phyloP scores from a whole-genome alignment of 1,284 basidiomycete species.

The Agaricales sp. region DNA sequence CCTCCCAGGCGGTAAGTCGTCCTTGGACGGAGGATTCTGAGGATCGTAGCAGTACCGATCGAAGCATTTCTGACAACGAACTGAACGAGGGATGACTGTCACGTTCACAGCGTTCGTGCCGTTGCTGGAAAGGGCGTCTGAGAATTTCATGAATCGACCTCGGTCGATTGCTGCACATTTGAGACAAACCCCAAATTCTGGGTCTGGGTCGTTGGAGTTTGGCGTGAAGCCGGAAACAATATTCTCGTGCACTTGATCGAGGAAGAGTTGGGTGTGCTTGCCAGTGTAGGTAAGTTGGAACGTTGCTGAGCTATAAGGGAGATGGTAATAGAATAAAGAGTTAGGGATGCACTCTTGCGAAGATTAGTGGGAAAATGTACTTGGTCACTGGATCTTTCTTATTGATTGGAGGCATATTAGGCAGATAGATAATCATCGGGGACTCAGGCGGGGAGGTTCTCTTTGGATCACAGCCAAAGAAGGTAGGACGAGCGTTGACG shows the following conservation, averaged over 20 bases:
- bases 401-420: constrained; percentile 50
- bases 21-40: constrained; percentile 29
- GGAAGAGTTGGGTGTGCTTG: constrained; percentile 34
- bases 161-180: constrained; percentile 40
- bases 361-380: constrained; percentile 25
- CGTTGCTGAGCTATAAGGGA: constrained; percentile 30
- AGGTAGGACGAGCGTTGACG: constrained; percentile 58
- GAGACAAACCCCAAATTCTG: constrained; percentile 27
- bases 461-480: constrained; percentile 66
- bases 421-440: constrained; percentile 52
- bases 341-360: background rate
- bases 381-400: constrained; percentile 49
- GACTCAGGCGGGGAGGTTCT: constrained; percentile 37
- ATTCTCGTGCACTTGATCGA: constrained; percentile 42
- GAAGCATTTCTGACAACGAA: constrained; percentile 38
- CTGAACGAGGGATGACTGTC: constrained; percentile 26
- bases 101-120: constrained; percentile 15
- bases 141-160: too few species aligned
- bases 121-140: too few species aligned
- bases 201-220: constrained; percentile 24
- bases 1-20: constrained; percentile 28
- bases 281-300: constrained; percentile 40
- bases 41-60: constrained; percentile 46
- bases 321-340: constrained; percentile 3
- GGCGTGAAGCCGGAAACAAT: constrained; percentile 47